Base-by-base conservation (phyloP, 768 basidiomycete species). In the Glaciozyma antarctica region DNA sequence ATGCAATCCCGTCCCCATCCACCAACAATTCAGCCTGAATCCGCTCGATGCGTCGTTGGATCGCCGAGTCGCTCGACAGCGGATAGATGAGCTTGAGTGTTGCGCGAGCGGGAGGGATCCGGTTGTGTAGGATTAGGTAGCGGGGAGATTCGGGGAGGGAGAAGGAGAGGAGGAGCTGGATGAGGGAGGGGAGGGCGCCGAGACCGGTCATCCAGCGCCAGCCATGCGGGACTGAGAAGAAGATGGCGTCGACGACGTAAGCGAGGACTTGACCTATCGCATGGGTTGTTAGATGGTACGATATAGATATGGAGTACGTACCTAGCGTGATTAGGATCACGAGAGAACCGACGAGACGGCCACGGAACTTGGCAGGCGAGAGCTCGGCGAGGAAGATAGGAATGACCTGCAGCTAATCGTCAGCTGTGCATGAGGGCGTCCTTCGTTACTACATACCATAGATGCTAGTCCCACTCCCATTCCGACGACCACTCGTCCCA, bases 301-400 rank as follows among this genome's bases (percentile, higher is more conserved):
- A 2, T 19, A 43, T 9, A 21, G 32, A 19, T 2, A 28, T 5
- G 13, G n/a, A 30, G 17, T 32, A 32, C 24, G 38, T 5, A 44
- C 49, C 65, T 28, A 51, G 58, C 5, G 69, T 70, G 57, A 70
- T 62, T 30, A 68, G 61, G 32, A 66, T 61, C 26, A 69, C 63
- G 54, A 63, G 55, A 16, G 59, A 58, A 1, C 63, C 60, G 30
- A 72, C 68, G 58, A 72, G 32, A 2, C 64, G 63, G 2, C 71
- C 71, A 1, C 69, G 65, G 28, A 28, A 64, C 22, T 55, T 58
- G 49, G 63, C 64, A 24, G 53, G 22, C 1, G 63, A 56, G 28
- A 72, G 41, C 45, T 72, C 71, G 19, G 66, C 68, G 22, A 72
- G 60, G 57, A 67, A 72, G 12, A 65, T 43, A 9, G 71, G 71